Evolutionary conservation across 495 filamentous ascomycete species (phyloP).

Genomic region (Hyaloscypha variabilis): DNA sequence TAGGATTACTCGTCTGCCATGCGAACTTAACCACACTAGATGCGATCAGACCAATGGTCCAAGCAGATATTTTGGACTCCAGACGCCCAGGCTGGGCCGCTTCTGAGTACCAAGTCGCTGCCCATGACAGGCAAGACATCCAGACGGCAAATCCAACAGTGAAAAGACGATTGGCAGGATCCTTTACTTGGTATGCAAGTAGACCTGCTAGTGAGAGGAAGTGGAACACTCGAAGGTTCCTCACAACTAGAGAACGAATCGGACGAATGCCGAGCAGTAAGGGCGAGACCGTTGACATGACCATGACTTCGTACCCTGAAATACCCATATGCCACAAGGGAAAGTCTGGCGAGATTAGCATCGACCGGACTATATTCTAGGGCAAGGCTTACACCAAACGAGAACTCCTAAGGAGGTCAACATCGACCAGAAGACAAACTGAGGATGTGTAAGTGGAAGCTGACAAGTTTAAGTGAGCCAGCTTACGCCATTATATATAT

Average conservation of each 20-base stretch:
- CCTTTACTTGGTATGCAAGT: conserved; percentile 73
- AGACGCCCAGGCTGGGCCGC: conserved; percentile 72
- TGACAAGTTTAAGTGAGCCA: conserved; percentile 10
- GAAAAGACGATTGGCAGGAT: conserved; percentile 79
- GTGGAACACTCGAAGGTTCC: conserved; percentile 70
- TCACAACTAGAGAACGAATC: conserved; percentile 66
- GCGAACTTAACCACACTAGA: conserved; percentile 93
- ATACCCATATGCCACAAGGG: conserved; percentile 99
- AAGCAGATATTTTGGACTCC: conserved; percentile 79
- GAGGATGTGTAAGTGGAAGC: conserved; percentile 32
- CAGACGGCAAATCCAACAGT: conserved; percentile 76
- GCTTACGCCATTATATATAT: conserved; percentile 90
- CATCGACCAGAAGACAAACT: conserved; percentile 97
- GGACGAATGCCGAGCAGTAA: conserved; percentile 74
- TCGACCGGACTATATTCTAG: neutral
- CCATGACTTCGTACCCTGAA: conserved; percentile 90
- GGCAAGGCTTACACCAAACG: conserved; percentile 82
- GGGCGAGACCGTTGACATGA: conserved; percentile 84
- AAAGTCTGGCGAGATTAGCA: conserved; percentile 65
- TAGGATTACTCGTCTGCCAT: conserved; percentile 93
- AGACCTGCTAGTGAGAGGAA: conserved; percentile 77
- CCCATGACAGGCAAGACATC: conserved; percentile 79
- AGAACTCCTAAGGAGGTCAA: conserved; percentile 84
- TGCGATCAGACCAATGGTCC: conserved; percentile 78
- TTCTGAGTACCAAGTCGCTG: conserved; percentile 78